These are phyloP conservation scores for Pseudogymnoascus sp. DNA, from an alignment of 2,329 filamentous ascomycete genomes.

Conservation along the genomic window DNA sequence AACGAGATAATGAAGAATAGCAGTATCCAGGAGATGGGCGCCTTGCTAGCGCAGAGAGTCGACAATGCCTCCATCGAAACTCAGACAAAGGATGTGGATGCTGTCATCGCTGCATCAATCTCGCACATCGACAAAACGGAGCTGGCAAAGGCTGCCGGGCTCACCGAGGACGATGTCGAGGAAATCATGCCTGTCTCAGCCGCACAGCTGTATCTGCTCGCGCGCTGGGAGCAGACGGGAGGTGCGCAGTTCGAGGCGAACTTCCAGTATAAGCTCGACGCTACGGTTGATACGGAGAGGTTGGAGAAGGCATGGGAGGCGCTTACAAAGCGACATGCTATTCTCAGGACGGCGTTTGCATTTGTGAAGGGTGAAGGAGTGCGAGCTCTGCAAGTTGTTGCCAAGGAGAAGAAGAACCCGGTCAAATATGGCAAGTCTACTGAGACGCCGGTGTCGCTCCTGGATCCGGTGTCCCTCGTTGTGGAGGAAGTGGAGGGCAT, in stretches of 20 bases:
- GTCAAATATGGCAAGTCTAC: conserved; percentile 20
- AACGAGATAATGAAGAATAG: conserved; percentile 59
- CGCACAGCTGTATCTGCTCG: conserved; percentile 75
- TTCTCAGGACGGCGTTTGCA: conserved; percentile 63
- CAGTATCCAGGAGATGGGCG: conserved; percentile 39
- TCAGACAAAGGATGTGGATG: conserved; percentile 32
- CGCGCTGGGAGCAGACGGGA: conserved; percentile 60
- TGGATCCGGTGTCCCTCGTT: conserved; percentile 21
- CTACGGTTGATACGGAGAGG: conserved; percentile 29
- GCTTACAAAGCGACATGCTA: conserved; percentile 48
- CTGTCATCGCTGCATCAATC: conserved; percentile 35
- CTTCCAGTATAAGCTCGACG: conserved; percentile 54
- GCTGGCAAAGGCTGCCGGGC: conserved; percentile 34
- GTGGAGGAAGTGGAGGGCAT: conserved; percentile 14
- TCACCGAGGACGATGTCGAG: conserved; percentile 39
- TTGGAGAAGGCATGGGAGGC: conserved; percentile 54
- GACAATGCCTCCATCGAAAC: conserved; percentile 47
- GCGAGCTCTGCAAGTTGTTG: conserved; percentile 58
- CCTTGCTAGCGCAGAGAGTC: background rate
- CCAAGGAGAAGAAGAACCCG: conserved; percentile 33
- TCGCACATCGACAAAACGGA: conserved; percentile 31
- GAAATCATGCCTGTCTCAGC: conserved; percentile 60
- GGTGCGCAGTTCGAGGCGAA: conserved; percentile 65
- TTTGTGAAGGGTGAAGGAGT: conserved; percentile 37
- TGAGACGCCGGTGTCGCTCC: conserved; percentile 15